Conservation (phyloP, 208 protist species). For the Leishmania arabica region DNA sequence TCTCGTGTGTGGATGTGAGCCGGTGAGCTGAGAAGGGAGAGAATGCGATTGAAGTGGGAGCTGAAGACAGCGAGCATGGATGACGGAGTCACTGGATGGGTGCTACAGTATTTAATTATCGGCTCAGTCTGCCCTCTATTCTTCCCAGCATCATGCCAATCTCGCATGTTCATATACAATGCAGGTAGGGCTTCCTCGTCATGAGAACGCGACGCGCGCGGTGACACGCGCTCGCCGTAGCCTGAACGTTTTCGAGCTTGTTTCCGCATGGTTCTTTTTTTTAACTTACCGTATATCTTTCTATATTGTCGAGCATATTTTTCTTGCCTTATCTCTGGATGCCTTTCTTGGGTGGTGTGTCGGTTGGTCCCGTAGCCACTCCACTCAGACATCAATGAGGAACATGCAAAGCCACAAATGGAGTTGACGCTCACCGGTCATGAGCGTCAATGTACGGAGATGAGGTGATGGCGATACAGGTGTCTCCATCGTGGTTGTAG, state of each 20-base stretch:
- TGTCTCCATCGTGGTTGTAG: background rate
- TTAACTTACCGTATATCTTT: background rate
- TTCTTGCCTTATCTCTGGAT: background rate
- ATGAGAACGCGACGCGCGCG: background rate
- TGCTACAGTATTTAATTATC: background rate
- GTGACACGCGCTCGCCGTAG: background rate
- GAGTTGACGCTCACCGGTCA: background rate
- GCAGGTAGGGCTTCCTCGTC: background rate
- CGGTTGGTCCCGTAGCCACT: background rate
- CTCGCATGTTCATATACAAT: background rate
- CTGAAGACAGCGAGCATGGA: background rate
- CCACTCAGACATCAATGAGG: background rate
- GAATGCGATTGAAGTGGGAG: too few relatives aligned
- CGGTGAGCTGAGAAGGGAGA: background rate
- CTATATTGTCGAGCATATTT: background rate
- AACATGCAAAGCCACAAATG: background rate
- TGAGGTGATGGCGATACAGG: background rate
- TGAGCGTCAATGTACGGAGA: background rate
- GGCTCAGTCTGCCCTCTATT: background rate
- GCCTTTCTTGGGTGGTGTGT: background rate
- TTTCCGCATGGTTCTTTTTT: background rate
- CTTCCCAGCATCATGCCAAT: background rate
- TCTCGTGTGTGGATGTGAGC: background rate
- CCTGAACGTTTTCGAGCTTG: background rate
- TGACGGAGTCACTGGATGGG: background rate